These are phyloP conservation scores for Lojkania enalia DNA, from an alignment of 2,329 filamentous ascomycete species.

Conservation along the genomic window DNA sequence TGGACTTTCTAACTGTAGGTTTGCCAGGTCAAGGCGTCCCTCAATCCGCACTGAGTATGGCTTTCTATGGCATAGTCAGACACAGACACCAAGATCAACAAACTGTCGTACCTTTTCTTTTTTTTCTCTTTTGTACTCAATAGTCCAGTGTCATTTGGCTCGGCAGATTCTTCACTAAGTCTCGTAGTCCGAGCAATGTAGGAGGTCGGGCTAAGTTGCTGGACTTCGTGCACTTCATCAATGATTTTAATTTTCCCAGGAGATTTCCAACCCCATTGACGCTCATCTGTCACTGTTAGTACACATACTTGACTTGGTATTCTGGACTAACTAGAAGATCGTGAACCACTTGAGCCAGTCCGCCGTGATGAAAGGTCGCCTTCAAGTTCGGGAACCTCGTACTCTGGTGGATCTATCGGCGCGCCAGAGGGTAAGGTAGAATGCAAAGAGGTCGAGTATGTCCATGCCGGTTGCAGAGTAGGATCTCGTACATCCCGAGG, in stretches of 20 bases:
- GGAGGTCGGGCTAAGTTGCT: conserved; percentile 29
- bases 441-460: conserved; percentile 33
- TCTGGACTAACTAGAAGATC: conserved; percentile 29
- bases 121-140: conserved; percentile 11
- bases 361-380: conserved; percentile 34
- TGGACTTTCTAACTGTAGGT: conserved; percentile 23
- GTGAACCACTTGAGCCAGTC: conserved; percentile 32
- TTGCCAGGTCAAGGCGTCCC: conserved; percentile 24
- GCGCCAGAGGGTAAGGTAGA: conserved; percentile 38
- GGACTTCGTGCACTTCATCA: conserved; percentile 27
- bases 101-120: conserved; percentile 15
- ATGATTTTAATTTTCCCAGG: conserved; percentile 23
- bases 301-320: neutral
- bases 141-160: conserved; percentile 11
- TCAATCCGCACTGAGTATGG: conserved; percentile 23
- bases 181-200: conserved; percentile 29
- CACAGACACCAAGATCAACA: neutral
- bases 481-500: conserved; percentile 28
- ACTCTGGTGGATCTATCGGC: conserved; percentile 30
- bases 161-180: conserved; percentile 24
- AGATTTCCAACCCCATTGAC: conserved; percentile 27
- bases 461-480: conserved; percentile 34
- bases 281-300: conserved; percentile 30
- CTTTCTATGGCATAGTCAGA: conserved; percentile 10
- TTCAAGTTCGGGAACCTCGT: conserved; percentile 35